Evolutionary conservation across 148 eudicot species (phyloP), one percentile per base, ranked within the genome.

Genomic region (Fagopyrum esculentum): DNA sequence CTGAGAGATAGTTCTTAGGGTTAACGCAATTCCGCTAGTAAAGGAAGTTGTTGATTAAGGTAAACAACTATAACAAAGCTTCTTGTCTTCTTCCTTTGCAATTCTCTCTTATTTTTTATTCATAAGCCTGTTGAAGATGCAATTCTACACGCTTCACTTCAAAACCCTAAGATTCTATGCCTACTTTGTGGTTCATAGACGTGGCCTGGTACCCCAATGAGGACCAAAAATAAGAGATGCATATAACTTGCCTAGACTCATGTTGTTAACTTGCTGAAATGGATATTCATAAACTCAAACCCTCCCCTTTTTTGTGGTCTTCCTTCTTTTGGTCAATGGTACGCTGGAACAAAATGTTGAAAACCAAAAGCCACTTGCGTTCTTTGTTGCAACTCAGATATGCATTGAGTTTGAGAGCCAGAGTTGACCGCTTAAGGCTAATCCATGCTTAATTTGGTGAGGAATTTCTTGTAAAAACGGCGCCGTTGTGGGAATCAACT

Each of bases 341-440:
- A 82, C 86, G 75, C 83, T 85, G 69, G 84, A 75, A n/a, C 80
- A 70, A 55, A 78, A 81, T 68, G 86, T 83, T 80, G 86, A 78
- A 69, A 69, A 69, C 6, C 74, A 40, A 5, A 73, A 52, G 59
- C 82, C 73, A 19, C 70, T 73, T 76, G 56, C 80, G 26, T 76
- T 71, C 92, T 80, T 61, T 94, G 77, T 82, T 94, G 68, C 84
- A 80, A 85, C 84, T 94, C 60, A 88, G 98, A 90, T 90, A 96
- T 15, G 84, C 89, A 22, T 57, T 94, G 81, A 97, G 98, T 78
- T 61, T 94, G 13, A 69, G 98, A 60, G 83, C 85, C 4, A 83
- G 75, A 71, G 91, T 9, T 94, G 98, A 97, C 98, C 98, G 8
- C 84, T 90, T 8, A 94, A 87, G 69, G 70, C 83, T 22, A 87